Evolutionary conservation across 2,329 filamentous ascomycete genomes (phyloP).

Genomic region (Botryotinia globosa): DNA sequence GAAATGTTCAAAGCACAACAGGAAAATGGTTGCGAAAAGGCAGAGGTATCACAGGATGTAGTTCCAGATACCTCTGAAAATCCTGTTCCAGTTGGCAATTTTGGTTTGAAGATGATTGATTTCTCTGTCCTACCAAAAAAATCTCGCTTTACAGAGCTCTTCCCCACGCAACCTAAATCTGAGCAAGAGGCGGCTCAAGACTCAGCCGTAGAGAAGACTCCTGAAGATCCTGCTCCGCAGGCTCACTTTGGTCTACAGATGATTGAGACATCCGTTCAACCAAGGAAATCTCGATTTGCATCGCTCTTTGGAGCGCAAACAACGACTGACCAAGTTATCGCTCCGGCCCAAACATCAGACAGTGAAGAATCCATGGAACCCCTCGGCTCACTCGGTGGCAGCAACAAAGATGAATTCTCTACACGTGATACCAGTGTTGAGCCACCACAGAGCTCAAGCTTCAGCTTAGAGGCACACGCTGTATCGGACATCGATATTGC

Average conservation of each 20-base stretch:
- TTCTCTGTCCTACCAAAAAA: not conserved
- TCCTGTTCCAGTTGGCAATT: not conserved
- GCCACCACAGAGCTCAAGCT: too few species aligned
- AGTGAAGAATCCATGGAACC: not conserved
- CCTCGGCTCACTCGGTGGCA: not conserved
- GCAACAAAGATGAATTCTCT: accelerated
- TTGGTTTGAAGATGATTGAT: not conserved
- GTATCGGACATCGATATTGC: not conserved
- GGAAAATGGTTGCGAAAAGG: not conserved
- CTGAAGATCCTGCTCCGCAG: not conserved
- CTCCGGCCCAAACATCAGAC: not conserved
- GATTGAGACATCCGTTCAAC: not conserved
- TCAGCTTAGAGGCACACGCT: not conserved
- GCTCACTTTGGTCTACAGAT: not conserved
- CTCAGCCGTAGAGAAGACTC: not conserved
- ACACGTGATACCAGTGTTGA: not conserved
- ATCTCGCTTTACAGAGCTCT: not conserved
- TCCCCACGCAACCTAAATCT: not conserved
- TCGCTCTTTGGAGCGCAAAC: not conserved
- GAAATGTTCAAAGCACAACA: not conserved
- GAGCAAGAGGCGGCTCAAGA: not conserved
- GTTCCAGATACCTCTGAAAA: not conserved
- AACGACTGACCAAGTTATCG: not conserved
- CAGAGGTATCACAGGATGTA: not conserved
- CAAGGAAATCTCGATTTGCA: not conserved